Percentiles rank a stretch among this genome's conserved stretches.
phyloP scores from a whole-genome alignment of 345 rosid genomes.

The Camelina neglecta region DNA sequence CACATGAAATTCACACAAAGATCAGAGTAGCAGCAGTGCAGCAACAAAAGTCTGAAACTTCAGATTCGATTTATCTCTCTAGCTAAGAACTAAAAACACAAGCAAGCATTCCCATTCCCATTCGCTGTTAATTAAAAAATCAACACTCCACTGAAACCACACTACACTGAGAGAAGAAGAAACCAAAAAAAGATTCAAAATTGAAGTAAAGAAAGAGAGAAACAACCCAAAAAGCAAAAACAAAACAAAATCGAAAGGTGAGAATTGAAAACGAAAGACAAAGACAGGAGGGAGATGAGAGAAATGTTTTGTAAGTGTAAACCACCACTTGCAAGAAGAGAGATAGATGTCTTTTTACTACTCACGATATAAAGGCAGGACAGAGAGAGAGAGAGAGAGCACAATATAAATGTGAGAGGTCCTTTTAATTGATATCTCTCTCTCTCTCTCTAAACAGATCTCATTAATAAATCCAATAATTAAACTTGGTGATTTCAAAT shows the following conservation, averaged over 20 bases:
- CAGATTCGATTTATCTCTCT: conserved; percentile 24
- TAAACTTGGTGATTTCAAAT: conserved; percentile 23
- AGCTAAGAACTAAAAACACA: not conserved
- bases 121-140: too few relatives aligned
- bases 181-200: conserved; percentile 4
- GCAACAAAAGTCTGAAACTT: not conserved
- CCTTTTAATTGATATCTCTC: not conserved
- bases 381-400: conserved; percentile 17
- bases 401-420: conserved; percentile 38
- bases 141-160: conserved; percentile 34
- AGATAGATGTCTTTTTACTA: conserved; percentile 30
- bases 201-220: conserved; percentile 10
- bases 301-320: not conserved
- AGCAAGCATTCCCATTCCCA: too few relatives aligned
- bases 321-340: conserved; percentile 27
- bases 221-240: conserved; percentile 1
- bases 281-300: conserved; percentile 14
- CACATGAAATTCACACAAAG: conserved; percentile 21
- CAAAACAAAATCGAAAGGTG: conserved; percentile 22
- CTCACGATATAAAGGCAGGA: not conserved
- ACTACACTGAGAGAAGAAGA: conserved; percentile 27
- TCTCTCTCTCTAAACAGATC: conserved; percentile 24
- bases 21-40: conserved; percentile 4
- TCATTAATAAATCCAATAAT: conserved; percentile 32
- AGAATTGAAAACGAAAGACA: conserved; percentile 23